Evolutionary conservation across 495 filamentous ascomycete genomes (phyloP).

Genomic region (Aspergillus asperescens): DNA sequence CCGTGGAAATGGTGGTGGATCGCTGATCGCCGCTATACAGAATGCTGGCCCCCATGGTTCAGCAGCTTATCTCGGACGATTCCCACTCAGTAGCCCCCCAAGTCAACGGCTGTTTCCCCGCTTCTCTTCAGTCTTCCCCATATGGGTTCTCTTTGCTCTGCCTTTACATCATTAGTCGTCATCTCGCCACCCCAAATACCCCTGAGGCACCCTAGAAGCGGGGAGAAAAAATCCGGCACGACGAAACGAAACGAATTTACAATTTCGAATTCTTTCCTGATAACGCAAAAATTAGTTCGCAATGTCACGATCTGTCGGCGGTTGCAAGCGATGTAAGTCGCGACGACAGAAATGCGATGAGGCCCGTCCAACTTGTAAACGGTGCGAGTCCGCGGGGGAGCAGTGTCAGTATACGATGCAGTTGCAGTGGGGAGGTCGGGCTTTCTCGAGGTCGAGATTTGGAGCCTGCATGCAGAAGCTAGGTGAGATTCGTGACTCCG

Average conservation of each 20-base stretch:
- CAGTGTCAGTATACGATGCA: constrained; percentile 27
- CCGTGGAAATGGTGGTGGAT: constrained; percentile 11
- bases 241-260: background rate
- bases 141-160: background rate
- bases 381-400: constrained; percentile 25
- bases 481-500: constrained; percentile 21
- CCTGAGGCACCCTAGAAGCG: constrained; percentile 6
- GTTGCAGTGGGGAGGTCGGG: constrained; percentile 25
- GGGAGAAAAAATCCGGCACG: constrained; percentile 11
- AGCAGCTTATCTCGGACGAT: constrained; percentile 17
- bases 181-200: background rate
- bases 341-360: constrained; percentile 46
- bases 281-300: constrained; percentile 10
- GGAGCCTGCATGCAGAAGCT: constrained; percentile 45
- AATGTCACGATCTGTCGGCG: constrained; percentile 46
- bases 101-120: background rate
- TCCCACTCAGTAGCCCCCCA: constrained; percentile 11
- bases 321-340: constrained; percentile 44
- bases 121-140: background rate
- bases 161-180: background rate
- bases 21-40: constrained; percentile 23
- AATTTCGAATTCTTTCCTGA: background rate
- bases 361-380: constrained; percentile 34
- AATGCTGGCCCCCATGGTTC: constrained; percentile 15
- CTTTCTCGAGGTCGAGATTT: constrained; percentile 45